These are phyloP conservation scores for Tetrapisispora nanseiensis DNA, from an alignment of 805 yeast genomes.

Conservation along the genomic window DNA sequence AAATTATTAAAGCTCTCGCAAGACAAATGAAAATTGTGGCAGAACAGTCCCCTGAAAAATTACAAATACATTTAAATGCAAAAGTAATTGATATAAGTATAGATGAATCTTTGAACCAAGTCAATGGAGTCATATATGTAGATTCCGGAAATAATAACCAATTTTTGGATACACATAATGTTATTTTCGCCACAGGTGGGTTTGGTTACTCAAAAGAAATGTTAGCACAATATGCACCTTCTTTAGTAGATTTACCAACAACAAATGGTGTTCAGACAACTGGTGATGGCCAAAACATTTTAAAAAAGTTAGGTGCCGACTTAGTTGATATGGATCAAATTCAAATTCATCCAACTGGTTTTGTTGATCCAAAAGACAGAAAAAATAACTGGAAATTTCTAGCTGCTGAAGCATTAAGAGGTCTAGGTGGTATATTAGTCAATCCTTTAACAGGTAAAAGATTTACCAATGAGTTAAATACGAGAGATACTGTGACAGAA, in stretches of 20 bases:
- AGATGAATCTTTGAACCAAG: slow-evolving; percentile 17
- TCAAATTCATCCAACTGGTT: slow-evolving; percentile 58
- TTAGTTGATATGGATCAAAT: slow-evolving; percentile 49
- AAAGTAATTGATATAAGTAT: slow-evolving; percentile 31
- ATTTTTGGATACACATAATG: slow-evolving; percentile 24
- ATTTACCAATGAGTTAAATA: slow-evolving; percentile 44
- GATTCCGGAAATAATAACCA: slow-evolving; percentile 13
- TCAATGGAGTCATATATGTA: slow-evolving; percentile 36
- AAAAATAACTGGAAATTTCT: slow-evolving; percentile 40
- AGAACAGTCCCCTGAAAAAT: slow-evolving; percentile 19
- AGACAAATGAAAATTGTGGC: slow-evolving; percentile 30
- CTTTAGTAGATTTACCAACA: slow-evolving; percentile 38
- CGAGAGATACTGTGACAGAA: slow-evolving; percentile 44
- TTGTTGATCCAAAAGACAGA: slow-evolving; percentile 36
- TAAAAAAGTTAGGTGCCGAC: slow-evolving; percentile 38
- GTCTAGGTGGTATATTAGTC: slow-evolving; percentile 47
- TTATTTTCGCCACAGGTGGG: slow-evolving; percentile 54
- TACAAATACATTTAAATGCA: slow-evolving; percentile 32
- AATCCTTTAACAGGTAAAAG: slow-evolving; percentile 37
- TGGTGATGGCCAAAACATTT: slow-evolving; percentile 49
- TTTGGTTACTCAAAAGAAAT: slow-evolving; percentile 35
- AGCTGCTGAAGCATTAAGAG: slow-evolving; percentile 53
- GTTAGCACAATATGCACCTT: slow-evolving; percentile 38
- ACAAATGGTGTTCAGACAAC: slow-evolving; percentile 48
- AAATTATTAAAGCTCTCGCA: slow-evolving; percentile 40